Conservation (phyloP, 768 basidiomycete species). For the Boletus vermiculosoides region DNA sequence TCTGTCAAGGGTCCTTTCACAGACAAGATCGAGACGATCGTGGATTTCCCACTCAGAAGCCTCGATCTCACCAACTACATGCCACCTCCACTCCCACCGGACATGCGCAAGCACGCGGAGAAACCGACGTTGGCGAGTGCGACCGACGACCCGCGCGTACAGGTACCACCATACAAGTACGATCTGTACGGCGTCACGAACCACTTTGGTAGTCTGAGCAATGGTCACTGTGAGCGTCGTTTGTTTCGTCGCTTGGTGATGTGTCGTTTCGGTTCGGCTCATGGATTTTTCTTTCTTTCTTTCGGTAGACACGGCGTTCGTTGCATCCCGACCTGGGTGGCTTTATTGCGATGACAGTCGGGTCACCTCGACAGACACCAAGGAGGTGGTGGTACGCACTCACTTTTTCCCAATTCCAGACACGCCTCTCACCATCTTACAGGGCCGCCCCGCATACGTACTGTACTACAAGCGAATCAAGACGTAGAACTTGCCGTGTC, state of each 20-base stretch:
- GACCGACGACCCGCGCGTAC: slow-evolving; percentile 72
- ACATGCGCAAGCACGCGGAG: slow-evolving; percentile 50
- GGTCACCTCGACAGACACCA: slow-evolving; percentile 66
- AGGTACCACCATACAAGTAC: slow-evolving; percentile 87
- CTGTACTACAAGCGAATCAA: slow-evolving; percentile 72
- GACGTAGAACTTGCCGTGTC: slow-evolving; percentile 12
- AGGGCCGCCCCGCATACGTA: slow-evolving; percentile 72
- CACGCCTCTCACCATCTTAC: slow-evolving; percentile 30
- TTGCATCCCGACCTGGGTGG: slow-evolving; percentile 87
- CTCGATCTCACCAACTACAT: slow-evolving; percentile 78
- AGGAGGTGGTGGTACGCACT: slow-evolving; percentile 76
- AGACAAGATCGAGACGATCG: slow-evolving; percentile 93
- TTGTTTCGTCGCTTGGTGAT: not conserved
- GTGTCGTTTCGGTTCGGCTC: not conserved
- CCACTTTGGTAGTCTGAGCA: slow-evolving; percentile 90
- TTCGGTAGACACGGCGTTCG: slow-evolving; percentile 92
- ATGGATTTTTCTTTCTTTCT: not conserved
- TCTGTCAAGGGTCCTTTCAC: slow-evolving; percentile 89
- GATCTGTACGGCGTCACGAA: slow-evolving; percentile 96
- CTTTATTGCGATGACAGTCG: slow-evolving; percentile 93
- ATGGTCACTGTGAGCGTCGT: slow-evolving; percentile 84
- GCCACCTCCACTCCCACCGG: slow-evolving; percentile 74
- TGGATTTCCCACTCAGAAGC: slow-evolving; percentile 77
- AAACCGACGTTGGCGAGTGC: slow-evolving; percentile 29
- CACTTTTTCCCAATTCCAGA: not conserved